phyloP scores from a whole-genome alignment of 805 yeast genomes.

The Cyberlindnera nakhonratchasimensis region DNA sequence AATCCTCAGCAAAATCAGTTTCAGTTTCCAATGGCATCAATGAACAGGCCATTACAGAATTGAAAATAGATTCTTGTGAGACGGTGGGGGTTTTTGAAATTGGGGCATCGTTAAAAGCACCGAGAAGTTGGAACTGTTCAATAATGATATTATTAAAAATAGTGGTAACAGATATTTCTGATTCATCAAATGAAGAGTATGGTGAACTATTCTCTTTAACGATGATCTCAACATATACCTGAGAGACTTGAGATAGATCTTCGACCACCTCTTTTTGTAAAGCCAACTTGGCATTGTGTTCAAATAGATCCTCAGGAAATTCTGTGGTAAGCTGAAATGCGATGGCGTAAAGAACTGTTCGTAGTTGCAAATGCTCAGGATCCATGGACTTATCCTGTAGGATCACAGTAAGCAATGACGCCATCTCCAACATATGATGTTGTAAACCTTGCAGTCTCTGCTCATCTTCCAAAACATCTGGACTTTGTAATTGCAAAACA shows the following conservation, averaged over 20 bases:
- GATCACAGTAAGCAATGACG: slow-evolving; percentile 15
- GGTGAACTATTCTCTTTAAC: slow-evolving; percentile 14
- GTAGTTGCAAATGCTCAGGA: slow-evolving; percentile 13
- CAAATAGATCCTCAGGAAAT: slow-evolving; percentile 25
- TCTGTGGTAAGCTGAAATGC: slow-evolving; percentile 21
- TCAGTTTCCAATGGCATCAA: slow-evolving; percentile 32
- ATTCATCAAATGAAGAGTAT: slow-evolving; percentile 12
- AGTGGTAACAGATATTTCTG: slow-evolving; percentile 13
- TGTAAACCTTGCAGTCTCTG: slow-evolving; percentile 31
- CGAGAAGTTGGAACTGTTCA: slow-evolving; percentile 34
- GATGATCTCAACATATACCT: slow-evolving; percentile 11
- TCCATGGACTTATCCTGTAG: slow-evolving; percentile 12
- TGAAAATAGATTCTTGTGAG: slow-evolving; percentile 3
- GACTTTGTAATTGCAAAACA: slow-evolving; percentile 48
- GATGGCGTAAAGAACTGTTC: slow-evolving; percentile 18
- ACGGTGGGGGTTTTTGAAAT: not conserved
- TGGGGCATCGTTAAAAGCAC: slow-evolving; percentile 20
- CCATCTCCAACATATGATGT: slow-evolving; percentile 23
- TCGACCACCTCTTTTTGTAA: slow-evolving; percentile 11
- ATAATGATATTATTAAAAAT: slow-evolving; percentile 27
- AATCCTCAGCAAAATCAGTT: slow-evolving; percentile 53
- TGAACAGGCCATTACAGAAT: slow-evolving; percentile 18
- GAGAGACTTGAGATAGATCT: slow-evolving; percentile 17
- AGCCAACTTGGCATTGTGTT: slow-evolving; percentile 12
- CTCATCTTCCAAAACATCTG: slow-evolving; percentile 41